Evolutionary conservation across 148 eudicot genomes (phyloP), one percentile per base, ranked within the genome.

Genomic region (Amaranthus cruentus): DNA sequence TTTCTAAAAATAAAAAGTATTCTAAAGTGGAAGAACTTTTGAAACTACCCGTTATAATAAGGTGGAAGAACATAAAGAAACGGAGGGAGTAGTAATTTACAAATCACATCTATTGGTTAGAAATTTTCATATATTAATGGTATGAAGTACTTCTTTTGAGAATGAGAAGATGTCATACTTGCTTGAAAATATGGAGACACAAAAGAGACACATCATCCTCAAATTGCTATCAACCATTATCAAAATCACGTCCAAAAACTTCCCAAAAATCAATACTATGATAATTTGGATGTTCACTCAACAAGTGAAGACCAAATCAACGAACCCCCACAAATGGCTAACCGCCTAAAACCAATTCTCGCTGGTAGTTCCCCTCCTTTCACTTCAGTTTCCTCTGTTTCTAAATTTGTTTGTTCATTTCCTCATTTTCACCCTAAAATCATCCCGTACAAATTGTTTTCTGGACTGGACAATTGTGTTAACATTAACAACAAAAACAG

Each of bases 321-420:
- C 62, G 55, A 53, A 1, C 50, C 46, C 43, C 63, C 15, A 52
- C 68, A 75, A 66, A 80, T 80, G 83, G 75, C 76, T 72, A 80
- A 80, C 76, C 54, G 79, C 72, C 70, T 80, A 49, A 75, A 71
- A 66, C 79, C 82, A 71, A 14, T 75, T 71, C 76, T 67, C 58
- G 79, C 73, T 69, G 73, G 76, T 55, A 46, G 68, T 62, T 51
- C 18, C 51, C 67, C 76, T 56, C 28, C 57, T 47, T 7, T 68
- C 11, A 49, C 65, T 54, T 61, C 66, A 62, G 7, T 62, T 21
- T 47, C 47, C 47, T 62, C 81, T 48, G 48, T 38, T 46, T 67
- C 77, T 55, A 52, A 66, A 48, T 66, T 55, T n/a, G 9, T 73
- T 15, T 46, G 12, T 15, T 21, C 51, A 55, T 43, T 57, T 54